Conservation (phyloP, 1,284 basidiomycete genomes). For the Phylloboletellus chloephorus region DNA sequence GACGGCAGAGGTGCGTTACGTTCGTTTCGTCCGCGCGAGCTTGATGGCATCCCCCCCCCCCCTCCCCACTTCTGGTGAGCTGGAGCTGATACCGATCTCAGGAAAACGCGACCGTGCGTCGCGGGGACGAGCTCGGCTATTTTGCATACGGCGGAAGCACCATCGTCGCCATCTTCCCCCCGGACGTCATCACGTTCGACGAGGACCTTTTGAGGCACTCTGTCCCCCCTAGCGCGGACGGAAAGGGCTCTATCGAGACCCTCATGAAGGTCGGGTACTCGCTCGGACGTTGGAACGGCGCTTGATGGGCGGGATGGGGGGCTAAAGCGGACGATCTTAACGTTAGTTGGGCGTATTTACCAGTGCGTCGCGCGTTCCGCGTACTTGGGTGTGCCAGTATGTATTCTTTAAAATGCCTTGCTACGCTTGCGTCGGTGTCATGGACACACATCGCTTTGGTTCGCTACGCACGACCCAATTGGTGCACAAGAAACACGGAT, state of each 20-base stretch:
- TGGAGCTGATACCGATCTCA: slow-evolving; percentile 20
- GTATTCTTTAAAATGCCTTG: too few species aligned
- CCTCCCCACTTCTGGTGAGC: slow-evolving; percentile 19
- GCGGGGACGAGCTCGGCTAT: slow-evolving; percentile 57
- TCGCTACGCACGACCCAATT: too few species aligned
- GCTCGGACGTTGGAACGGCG: slow-evolving; percentile 22
- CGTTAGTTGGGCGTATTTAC: neutral
- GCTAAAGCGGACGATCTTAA: neutral
- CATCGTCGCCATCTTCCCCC: slow-evolving; percentile 59
- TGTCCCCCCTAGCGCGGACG: slow-evolving; percentile 16
- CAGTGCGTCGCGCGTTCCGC: too few species aligned
- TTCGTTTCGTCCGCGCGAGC: neutral
- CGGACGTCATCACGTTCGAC: slow-evolving; percentile 57
- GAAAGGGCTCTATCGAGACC: slow-evolving; percentile 49
- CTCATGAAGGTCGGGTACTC: slow-evolving; percentile 51
- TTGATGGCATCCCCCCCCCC: neutral
- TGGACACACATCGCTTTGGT: too few species aligned
- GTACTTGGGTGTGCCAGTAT: too few species aligned
- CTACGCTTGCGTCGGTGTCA: too few species aligned
- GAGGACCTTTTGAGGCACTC: slow-evolving; percentile 62
- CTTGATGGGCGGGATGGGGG: neutral
- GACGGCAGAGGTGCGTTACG: slow-evolving; percentile 37
- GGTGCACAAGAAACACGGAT: too few species aligned
- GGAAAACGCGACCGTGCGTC: slow-evolving; percentile 35
- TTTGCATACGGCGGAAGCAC: slow-evolving; percentile 73